Evolutionary conservation across 192 early-diverging fungal genomes (phyloP).

Genomic region (Podila clonocystis): DNA sequence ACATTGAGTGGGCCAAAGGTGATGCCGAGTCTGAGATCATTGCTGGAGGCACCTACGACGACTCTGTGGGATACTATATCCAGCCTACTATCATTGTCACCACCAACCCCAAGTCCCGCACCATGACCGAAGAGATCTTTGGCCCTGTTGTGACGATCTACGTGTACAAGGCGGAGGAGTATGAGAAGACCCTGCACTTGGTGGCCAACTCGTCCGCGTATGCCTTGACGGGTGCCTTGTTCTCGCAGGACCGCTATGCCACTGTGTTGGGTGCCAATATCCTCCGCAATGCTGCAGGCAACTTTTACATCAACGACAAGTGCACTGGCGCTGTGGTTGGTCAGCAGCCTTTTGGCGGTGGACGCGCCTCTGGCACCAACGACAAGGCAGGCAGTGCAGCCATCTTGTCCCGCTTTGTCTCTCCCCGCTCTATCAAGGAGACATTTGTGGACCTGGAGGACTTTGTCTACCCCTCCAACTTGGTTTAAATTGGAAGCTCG

Average conservation of each 20-base stretch:
- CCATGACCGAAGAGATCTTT: slow-evolving; percentile 96
- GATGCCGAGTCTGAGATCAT: slow-evolving; percentile 82
- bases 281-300: slow-evolving; percentile 91
- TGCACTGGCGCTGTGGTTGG: slow-evolving; percentile 97
- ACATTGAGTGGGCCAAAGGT: slow-evolving; percentile 82
- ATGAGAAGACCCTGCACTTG: slow-evolving; percentile 77
- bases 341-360: slow-evolving; percentile 98
- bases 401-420: slow-evolving; percentile 89
- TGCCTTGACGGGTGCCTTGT: slow-evolving; percentile 91
- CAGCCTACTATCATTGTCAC: slow-evolving; percentile 92
- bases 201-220: slow-evolving; percentile 84
- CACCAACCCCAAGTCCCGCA: slow-evolving; percentile 82
- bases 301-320: slow-evolving; percentile 99
- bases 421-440: slow-evolving; percentile 96
- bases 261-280: slow-evolving; percentile 76
- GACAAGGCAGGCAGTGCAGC: slow-evolving; percentile 93
- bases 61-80: slow-evolving; percentile 89
- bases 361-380: slow-evolving; percentile 95
- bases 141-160: slow-evolving; percentile 96
- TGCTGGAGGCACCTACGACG: slow-evolving; percentile 89
- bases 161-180: slow-evolving; percentile 79
- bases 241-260: slow-evolving; percentile 89
- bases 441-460: slow-evolving; percentile 84
- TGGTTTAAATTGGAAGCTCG: slow-evolving; percentile 35
- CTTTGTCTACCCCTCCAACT: slow-evolving; percentile 89